These are phyloP conservation scores for Skeletonema tropicum DNA, from an alignment of 108 stramenopile genomes.

Conservation along the genomic window DNA sequence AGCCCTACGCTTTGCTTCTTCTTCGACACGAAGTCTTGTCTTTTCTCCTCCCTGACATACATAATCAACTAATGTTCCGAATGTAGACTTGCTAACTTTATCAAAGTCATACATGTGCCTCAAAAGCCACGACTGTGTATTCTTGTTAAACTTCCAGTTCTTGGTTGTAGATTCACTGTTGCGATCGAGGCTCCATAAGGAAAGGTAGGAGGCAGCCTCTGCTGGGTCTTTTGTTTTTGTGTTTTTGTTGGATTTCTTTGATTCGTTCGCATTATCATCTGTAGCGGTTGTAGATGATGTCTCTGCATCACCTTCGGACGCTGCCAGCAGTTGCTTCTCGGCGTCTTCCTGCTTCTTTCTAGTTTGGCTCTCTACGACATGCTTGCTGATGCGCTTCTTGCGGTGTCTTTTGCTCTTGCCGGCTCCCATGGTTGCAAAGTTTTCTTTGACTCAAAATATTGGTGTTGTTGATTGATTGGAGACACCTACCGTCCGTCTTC, in stretches of 20 bases:
- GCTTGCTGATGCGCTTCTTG: constrained; percentile 81
- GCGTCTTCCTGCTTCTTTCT: constrained; percentile 25
- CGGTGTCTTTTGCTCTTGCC: constrained; percentile 51
- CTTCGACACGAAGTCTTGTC: constrained; percentile 51
- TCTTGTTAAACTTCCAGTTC: constrained; percentile 94
- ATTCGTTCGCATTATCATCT: not conserved
- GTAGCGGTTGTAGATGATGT: constrained; percentile 4
- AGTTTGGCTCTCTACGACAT: constrained; percentile 60
- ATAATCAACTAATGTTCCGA: constrained; percentile 70
- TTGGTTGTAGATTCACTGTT: constrained; percentile 15
- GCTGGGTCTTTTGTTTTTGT: constrained; percentile 60
- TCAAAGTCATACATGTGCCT: constrained; percentile 89
- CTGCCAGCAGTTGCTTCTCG: constrained; percentile 14
- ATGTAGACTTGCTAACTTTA: constrained; percentile 72
- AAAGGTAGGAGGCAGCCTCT: constrained; percentile 70
- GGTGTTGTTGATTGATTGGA: not conserved
- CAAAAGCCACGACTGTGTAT: constrained; percentile 92
- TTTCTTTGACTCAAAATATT: not conserved
- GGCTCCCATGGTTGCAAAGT: constrained; percentile 36
- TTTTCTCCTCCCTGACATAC: constrained; percentile 59
- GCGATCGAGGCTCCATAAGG: constrained; percentile 59
- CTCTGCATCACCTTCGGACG: constrained; percentile 10
- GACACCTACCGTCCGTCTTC: no score
- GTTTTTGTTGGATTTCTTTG: constrained; percentile 32
- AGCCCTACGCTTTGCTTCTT: constrained; percentile 68